Evolutionary conservation across 1,139 yeast species (phyloP).

Genomic region (Candida sp.): DNA sequence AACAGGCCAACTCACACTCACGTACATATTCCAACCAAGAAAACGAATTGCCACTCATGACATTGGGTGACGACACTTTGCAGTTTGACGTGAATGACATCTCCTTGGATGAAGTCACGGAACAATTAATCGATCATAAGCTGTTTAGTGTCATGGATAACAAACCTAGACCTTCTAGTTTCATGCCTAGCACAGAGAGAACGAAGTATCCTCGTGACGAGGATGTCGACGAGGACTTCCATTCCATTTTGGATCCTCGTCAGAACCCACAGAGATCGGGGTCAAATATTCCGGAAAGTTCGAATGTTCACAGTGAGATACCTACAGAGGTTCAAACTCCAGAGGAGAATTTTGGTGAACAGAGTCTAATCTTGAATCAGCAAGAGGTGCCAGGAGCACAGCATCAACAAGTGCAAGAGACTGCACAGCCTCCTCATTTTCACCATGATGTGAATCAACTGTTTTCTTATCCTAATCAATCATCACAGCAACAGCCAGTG

Average conservation of each 20-base stretch:
- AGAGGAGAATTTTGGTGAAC: background rate
- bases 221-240: background rate
- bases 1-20: background rate
- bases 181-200: background rate
- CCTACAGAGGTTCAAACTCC: background rate
- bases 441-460: background rate
- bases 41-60: conserved; percentile 1
- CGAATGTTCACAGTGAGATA: background rate
- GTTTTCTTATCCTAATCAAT: background rate
- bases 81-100: background rate
- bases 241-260: background rate
- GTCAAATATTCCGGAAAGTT: background rate
- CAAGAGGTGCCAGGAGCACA: background rate
- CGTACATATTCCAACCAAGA: background rate
- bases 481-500: background rate
- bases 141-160: background rate
- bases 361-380: background rate
- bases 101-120: background rate
- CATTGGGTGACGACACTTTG: background rate
- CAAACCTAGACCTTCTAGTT: background rate
- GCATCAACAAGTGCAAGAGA: background rate
- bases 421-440: background rate
- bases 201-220: background rate
- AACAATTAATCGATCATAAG: background rate
- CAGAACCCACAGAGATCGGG: background rate